Evolutionary conservation across 139 green algal species (phyloP).

Genomic region (Deuterostichococcus epilithicus): DNA sequence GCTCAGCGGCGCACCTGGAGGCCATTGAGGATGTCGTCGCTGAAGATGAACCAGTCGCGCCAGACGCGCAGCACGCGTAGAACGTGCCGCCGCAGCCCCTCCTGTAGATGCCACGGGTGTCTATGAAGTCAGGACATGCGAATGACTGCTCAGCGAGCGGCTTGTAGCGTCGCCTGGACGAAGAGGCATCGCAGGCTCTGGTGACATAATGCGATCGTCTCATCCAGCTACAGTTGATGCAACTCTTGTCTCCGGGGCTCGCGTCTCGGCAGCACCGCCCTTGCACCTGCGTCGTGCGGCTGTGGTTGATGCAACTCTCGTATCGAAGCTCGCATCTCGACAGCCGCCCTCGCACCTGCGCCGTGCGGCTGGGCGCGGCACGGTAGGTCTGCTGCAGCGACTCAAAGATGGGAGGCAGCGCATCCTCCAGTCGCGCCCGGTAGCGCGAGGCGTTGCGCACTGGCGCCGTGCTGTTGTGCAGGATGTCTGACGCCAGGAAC

Average conservation of each 20-base stretch:
- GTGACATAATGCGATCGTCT: too few species aligned
- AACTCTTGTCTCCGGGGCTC: too few species aligned
- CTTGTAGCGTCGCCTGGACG: too few species aligned
- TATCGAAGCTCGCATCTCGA: too few species aligned
- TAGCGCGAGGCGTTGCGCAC: conserved; percentile 87
- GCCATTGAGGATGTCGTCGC: conserved; percentile 84
- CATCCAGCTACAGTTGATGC: too few species aligned
- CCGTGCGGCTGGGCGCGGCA: conserved; percentile 52
- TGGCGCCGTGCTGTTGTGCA: conserved; percentile 87
- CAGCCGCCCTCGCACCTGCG: too few species aligned
- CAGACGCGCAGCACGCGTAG: conserved; percentile 81
- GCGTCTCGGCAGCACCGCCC: too few species aligned
- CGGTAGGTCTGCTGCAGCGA: conserved; percentile 49
- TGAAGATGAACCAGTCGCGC: conserved; percentile 83
- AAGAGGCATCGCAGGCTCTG: too few species aligned
- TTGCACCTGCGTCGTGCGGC: conserved; percentile 69
- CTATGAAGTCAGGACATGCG: conserved; percentile 3
- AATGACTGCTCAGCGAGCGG: neutral
- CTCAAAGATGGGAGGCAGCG: conserved; percentile 83
- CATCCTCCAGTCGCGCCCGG: conserved; percentile 67
- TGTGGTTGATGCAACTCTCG: too few species aligned
- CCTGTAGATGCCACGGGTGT: conserved; percentile 8
- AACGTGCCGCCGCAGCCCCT: conserved; percentile 58
- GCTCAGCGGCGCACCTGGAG: conserved; percentile 52
- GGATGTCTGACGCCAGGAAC: conserved; percentile 89